Conservation (phyloP, 2,329 filamentous ascomycete species). For the Taxawa tesnikishii region DNA sequence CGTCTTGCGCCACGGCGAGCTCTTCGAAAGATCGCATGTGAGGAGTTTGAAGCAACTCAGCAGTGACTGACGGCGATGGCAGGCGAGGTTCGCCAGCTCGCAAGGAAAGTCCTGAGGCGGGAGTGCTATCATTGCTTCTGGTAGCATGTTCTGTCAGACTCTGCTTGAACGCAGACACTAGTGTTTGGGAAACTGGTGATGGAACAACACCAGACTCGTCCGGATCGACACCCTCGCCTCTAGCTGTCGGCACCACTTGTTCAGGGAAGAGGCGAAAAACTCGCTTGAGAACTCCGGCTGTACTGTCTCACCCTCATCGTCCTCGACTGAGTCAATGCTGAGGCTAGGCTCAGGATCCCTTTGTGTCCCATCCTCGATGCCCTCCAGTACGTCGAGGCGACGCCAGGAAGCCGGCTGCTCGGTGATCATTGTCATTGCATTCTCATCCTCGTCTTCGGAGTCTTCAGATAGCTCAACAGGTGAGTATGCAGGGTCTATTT, state of each 20-base stretch:
- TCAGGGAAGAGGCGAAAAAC: conserved; percentile 4
- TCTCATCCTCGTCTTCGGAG: conserved; percentile 20
- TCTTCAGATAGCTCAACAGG: conserved; percentile 7
- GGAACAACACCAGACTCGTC: conserved; percentile 4
- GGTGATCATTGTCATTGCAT: no score
- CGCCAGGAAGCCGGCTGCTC: no score
- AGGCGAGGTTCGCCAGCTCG: conserved; percentile 1
- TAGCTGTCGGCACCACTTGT: conserved; percentile 2
- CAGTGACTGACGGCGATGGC: conserved; percentile 1
- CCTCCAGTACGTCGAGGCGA: conserved; percentile 21
- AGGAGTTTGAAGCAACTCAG: conserved; percentile 8
- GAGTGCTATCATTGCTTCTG: not conserved
- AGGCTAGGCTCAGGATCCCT: conserved; percentile 1
- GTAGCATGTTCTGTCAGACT: not conserved
- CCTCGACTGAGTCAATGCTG: not conserved
- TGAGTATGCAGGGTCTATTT: conserved; percentile 5
- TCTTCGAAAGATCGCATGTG: conserved; percentile 7
- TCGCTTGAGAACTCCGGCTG: conserved; percentile 6
- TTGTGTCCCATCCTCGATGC: conserved; percentile 8
- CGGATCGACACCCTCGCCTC: not conserved
- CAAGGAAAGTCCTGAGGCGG: conserved; percentile 1
- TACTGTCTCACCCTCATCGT: conserved; percentile 2
- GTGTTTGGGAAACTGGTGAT: conserved; percentile 5
- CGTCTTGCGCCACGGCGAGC: conserved; percentile 4
- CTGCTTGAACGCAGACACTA: conserved; percentile 1